A percentile compares a stretch with the other conserved stretches of the same genome.
Conservation (phyloP, 2,329 filamentous ascomycete genomes). For the Ceratocystis smalleyi region DNA sequence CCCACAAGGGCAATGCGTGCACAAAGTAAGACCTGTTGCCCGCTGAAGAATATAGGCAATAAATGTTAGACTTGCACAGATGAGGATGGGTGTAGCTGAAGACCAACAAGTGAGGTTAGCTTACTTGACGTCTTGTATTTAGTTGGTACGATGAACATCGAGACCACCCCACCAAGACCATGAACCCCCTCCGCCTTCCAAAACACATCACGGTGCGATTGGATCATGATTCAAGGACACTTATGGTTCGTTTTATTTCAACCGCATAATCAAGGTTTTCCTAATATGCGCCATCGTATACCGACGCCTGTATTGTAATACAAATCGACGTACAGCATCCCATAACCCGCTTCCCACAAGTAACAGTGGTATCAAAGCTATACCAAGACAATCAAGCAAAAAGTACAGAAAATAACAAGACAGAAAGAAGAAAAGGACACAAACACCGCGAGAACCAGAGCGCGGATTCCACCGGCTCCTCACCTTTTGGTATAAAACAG, state of each 20-base stretch:
- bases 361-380: not conserved
- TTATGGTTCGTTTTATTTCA: not conserved
- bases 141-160: not conserved
- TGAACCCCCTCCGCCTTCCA: not conserved
- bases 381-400: not conserved
- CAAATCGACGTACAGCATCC: not conserved
- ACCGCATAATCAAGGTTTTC: not conserved
- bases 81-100: not conserved
- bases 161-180: slow-evolving; percentile 4
- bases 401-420: not conserved
- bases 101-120: not conserved
- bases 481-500: slow-evolving; percentile 6
- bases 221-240: not conserved
- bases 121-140: not conserved
- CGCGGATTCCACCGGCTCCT: not conserved
- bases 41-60: not conserved
- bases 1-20: slow-evolving; percentile 25
- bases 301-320: slow-evolving; percentile 1
- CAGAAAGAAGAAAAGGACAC: not conserved
- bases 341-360: not conserved
- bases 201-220: not conserved
- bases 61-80: not conserved
- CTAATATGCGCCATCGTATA: slow-evolving; percentile 8
- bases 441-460: not conserved
- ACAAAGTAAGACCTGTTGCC: slow-evolving; percentile 31